Evolutionary conservation across 2,329 filamentous ascomycete species (phyloP).

Genomic region (Incumbomyces lentus): DNA sequence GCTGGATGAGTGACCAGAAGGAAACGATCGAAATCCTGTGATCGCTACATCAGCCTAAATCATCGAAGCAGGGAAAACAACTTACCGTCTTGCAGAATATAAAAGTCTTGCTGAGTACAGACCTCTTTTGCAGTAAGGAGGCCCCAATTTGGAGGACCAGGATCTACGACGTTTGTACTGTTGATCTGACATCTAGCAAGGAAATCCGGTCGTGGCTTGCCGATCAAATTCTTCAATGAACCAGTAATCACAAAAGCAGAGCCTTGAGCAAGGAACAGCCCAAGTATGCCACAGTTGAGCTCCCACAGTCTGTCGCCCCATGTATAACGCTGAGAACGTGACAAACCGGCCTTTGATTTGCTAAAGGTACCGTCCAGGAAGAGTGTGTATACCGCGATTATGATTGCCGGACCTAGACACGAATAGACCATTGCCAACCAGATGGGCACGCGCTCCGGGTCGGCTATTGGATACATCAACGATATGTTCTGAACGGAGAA

Average conservation of each 20-base stretch:
- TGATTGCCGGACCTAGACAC: conserved; percentile 37
- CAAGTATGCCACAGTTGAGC: conserved; percentile 50
- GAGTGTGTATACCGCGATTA: conserved; percentile 47
- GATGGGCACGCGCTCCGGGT: conserved; percentile 45
- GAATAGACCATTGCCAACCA: conserved; percentile 39
- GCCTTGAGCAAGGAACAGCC: conserved; percentile 44
- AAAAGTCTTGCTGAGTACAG: conserved; percentile 41
- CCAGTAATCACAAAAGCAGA: conserved; percentile 49
- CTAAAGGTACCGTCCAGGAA: conserved; percentile 50
- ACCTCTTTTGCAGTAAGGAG: conserved; percentile 37
- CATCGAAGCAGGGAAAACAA: not conserved
- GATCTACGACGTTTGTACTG: conserved; percentile 26
- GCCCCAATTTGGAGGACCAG: conserved; percentile 25
- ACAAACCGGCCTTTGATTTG: conserved; percentile 32
- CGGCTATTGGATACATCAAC: conserved; percentile 48
- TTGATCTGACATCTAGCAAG: conserved; percentile 43
- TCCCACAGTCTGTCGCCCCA: conserved; percentile 51
- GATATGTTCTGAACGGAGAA: conserved; percentile 48
- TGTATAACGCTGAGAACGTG: conserved; percentile 33
- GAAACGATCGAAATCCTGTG: conserved; percentile 15
- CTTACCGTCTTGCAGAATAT: conserved; percentile 45
- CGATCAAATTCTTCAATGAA: conserved; percentile 48
- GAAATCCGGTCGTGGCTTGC: conserved; percentile 50
- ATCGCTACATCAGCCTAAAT: conserved; percentile 4
- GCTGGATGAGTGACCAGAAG: conserved; percentile 36